Conservation (phyloP, 441 rosid species). For the Croton laevigatus region DNA sequence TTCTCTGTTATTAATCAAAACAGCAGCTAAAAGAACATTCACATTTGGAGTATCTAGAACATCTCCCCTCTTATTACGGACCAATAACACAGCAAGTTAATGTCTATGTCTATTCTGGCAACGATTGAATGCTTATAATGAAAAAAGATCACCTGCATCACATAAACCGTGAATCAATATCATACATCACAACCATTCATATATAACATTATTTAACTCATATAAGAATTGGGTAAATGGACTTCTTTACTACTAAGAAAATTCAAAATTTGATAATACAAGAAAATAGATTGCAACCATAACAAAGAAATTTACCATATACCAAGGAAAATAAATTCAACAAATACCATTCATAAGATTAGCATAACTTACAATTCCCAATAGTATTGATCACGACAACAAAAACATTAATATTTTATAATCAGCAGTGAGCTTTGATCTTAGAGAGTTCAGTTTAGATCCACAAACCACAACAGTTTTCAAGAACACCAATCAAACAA, state of each 20-base stretch:
- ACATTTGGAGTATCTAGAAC: constrained; percentile 16
- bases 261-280: not conserved
- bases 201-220: not conserved
- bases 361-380: not conserved
- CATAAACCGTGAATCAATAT: not conserved
- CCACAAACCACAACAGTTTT: not conserved
- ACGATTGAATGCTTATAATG: not conserved
- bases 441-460: not conserved
- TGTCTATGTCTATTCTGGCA: constrained; percentile 4
- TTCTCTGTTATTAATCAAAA: constrained; percentile 17
- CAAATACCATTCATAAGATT: not conserved
- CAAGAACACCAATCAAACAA: not conserved
- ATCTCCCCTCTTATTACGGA: constrained; percentile 25
- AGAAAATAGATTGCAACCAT: not conserved
- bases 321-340: not conserved
- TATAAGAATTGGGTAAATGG: not conserved
- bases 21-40: constrained; percentile 9
- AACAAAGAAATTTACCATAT: not conserved
- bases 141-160: constrained; percentile 10
- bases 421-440: not conserved
- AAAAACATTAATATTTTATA: not conserved
- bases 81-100: constrained; percentile 8
- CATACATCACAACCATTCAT: not conserved
- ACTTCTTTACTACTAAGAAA: not conserved
- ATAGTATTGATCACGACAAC: not conserved